phyloP scores from a whole-genome alignment of 2,329 filamentous ascomycete species.

The Nigrograna mackinnonii region DNA sequence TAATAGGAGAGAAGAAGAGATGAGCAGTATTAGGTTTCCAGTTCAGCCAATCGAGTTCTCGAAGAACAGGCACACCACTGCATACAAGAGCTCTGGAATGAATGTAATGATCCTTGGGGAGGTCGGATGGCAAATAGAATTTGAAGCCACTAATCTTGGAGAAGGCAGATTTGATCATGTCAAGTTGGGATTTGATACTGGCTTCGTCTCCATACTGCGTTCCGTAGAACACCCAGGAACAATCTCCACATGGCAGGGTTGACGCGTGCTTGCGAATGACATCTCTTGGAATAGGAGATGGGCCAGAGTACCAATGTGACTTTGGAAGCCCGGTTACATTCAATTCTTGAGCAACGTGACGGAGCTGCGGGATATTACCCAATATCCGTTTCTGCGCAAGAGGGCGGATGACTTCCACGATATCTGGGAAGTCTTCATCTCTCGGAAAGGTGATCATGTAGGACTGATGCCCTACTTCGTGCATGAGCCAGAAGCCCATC shows the following conservation, averaged over 20 bases:
- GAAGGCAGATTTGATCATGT: slow-evolving; percentile 50
- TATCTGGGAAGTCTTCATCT: slow-evolving; percentile 53
- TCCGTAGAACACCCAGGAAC: slow-evolving; percentile 58
- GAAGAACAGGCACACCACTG: slow-evolving; percentile 37
- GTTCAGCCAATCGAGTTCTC: slow-evolving; percentile 50
- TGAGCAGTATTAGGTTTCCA: slow-evolving; percentile 59
- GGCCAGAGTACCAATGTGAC: slow-evolving; percentile 27
- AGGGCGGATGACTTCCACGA: slow-evolving; percentile 55
- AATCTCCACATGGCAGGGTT: slow-evolving; percentile 33
- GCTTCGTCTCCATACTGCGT: slow-evolving; percentile 42
- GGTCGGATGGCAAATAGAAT: slow-evolving; percentile 43
- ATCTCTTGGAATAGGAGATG: slow-evolving; percentile 17
- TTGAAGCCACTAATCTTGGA: slow-evolving; percentile 45
- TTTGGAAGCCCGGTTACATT: slow-evolving; percentile 47
- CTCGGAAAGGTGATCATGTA: slow-evolving; percentile 50
- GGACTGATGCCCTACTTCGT: slow-evolving; percentile 53
- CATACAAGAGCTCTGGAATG: slow-evolving; percentile 40
- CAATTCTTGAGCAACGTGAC: slow-evolving; percentile 51
- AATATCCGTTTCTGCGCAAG: slow-evolving; percentile 43
- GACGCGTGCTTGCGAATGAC: slow-evolving; percentile 16
- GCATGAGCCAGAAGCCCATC: slow-evolving; percentile 60
- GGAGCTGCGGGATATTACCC: slow-evolving; percentile 53
- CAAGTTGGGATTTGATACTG: slow-evolving; percentile 32
- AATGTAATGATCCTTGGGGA: slow-evolving; percentile 35
- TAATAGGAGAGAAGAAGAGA: slow-evolving; percentile 58